These are phyloP conservation scores for Globisporangium abappressorium DNA, from an alignment of 352 stramenopile species.

Conservation along the genomic window DNA sequence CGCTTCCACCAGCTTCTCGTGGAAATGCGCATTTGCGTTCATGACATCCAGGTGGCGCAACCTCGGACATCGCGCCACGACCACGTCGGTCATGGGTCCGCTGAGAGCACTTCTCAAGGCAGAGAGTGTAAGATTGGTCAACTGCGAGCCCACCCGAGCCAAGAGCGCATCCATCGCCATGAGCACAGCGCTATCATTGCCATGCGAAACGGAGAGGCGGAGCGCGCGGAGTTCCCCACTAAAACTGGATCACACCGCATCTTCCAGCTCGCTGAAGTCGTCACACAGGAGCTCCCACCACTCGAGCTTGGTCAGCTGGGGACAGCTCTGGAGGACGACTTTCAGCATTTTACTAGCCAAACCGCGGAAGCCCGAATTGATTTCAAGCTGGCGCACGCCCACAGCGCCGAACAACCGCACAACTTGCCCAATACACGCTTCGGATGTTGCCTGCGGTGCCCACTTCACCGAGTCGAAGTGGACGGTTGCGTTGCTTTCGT, in stretches of 20 bases:
- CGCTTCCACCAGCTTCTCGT: background rate
- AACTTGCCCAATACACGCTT: constrained; percentile 4
- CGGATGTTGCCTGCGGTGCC: constrained; percentile 2
- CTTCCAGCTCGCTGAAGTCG: constrained; percentile 7
- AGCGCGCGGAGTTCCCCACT: constrained; percentile 8
- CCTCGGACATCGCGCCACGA: background rate
- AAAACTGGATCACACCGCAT: constrained; percentile 1
- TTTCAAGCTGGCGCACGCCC: constrained; percentile 13
- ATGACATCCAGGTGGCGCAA: background rate
- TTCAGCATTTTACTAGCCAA: constrained; percentile 7
- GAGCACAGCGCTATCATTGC: background rate
- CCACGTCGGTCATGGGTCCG: background rate
- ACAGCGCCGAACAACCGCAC: constrained; percentile 11
- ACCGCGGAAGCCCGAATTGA: background rate
- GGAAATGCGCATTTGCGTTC: background rate
- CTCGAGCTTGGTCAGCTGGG: constrained; percentile 8
- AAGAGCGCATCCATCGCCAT: constrained; percentile 10
- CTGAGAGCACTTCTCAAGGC: constrained; percentile 3
- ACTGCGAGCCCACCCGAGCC: constrained; percentile 3
- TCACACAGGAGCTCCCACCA: constrained; percentile 8
- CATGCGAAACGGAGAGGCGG: constrained; percentile 1
- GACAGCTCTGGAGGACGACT: constrained; percentile 9
- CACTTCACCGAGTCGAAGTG: constrained; percentile 14
- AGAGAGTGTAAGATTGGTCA: background rate
- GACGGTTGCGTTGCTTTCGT: background rate